Evolutionary conservation across 164 flowering plant species (phyloP), one percentile per base, ranked within the genome.

Genomic region (Taxillus chinensis): DNA sequence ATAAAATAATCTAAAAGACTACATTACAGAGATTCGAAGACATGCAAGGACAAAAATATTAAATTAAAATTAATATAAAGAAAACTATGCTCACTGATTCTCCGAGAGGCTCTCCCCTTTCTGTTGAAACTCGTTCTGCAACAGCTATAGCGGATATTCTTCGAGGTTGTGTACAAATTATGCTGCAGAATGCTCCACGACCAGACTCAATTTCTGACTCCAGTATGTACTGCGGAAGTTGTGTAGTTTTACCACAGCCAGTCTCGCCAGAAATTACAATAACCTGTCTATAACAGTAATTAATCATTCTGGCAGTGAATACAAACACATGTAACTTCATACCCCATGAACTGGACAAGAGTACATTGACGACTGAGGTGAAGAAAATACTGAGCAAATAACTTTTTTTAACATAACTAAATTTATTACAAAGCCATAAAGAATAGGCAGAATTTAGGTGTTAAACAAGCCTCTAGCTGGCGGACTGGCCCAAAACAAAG

Each of bases 171-270:
- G 99, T 93, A 71, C 99, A 93, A 45, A 93, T 87, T 69, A 93
- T 89, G 78, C 78, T 93, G 70, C 99, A 89, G 62, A 95, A 89
- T 73, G 99, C 97, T 62, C 99, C 99, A 69, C 97, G 89, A 50
- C 99, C 99, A 81, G 96, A 89, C 76, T 95, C 97, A 65, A 87
- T 82, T 68, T 91, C 95, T 61, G 99, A 90, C 70, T 95, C 99
- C 45, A 95, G 68, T 57, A 95, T 72, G 60, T 87, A 95, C 54
- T 95, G 99, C 58, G 99, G 99, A 77, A 95, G 91, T 73, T 95
- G 99, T 48, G 99, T 93, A 62, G 99, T 93, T 79, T 93, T 93
- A 53, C 99, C 99, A 79, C 99, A 93, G 65, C 99, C 99, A 65
- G 99, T 95, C 80, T 95, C 99, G 16, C 99, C 99, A 55, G 99